phyloP scores from a whole-genome alignment of 2,329 filamentous ascomycete genomes.

The Xylogone sp. region DNA sequence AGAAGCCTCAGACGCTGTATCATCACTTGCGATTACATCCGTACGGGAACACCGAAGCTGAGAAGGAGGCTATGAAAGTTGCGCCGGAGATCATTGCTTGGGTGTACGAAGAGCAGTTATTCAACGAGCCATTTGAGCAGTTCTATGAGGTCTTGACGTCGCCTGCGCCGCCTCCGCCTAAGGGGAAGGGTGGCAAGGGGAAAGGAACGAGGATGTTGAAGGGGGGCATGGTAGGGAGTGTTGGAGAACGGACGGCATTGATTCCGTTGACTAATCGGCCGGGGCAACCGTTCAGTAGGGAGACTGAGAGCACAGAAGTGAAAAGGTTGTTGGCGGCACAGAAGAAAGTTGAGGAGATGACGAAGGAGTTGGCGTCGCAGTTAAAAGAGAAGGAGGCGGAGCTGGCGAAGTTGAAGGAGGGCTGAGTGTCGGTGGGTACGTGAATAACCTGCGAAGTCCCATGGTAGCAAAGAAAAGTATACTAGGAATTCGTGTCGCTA shows the following conservation, averaged over 20 bases:
- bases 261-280: conserved; percentile 65
- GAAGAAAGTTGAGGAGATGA: conserved; percentile 52
- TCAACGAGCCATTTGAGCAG: conserved; percentile 93
- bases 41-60: conserved; percentile 77
- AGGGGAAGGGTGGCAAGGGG: conserved; percentile 52
- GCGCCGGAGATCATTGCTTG: conserved; percentile 69
- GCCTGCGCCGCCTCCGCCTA: conserved; percentile 48
- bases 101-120: conserved; percentile 90
- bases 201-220: conserved; percentile 47
- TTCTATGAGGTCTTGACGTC: conserved; percentile 86
- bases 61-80: conserved; percentile 54
- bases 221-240: conserved; percentile 27
- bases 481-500: no score
- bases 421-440: not conserved
- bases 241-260: conserved; percentile 68
- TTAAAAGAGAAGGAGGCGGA: conserved; percentile 21
- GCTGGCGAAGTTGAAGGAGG: conserved; percentile 16
- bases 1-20: conserved; percentile 95
- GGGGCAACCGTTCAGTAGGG: conserved; percentile 68
- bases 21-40: conserved; percentile 90
- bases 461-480: no score
- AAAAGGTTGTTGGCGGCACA: conserved; percentile 60
- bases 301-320: conserved; percentile 63
- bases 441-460: no score
- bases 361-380: conserved; percentile 16